Base-by-base conservation (phyloP, 805 yeast species). In the Lachancea sp. region DNA sequence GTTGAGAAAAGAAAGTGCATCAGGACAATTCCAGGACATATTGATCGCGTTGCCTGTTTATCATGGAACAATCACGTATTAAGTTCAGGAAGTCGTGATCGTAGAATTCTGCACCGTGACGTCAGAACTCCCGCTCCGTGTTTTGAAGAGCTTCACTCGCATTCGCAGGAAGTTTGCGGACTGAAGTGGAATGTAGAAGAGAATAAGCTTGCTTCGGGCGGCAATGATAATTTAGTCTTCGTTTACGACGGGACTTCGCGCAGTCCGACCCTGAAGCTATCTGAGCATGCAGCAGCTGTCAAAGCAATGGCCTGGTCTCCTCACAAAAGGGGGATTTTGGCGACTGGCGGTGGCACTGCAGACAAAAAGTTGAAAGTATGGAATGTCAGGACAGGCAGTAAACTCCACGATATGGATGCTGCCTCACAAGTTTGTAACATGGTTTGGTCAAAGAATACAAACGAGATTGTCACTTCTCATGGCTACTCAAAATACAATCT, bases 291-390 rank as follows among this genome's bases (percentile, higher is more conserved):
- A 15, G 97, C 98, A 1, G 99, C 99, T 0, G 95, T 93, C 2
- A 93, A 93, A 66, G 99, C 98, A 0, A 75, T 93, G 43, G 86
- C 95, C 1, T 93, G 99, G 99, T 85, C 95, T 1, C 98, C 99
- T 2, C 98, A 93, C 60, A 96, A 88, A 60, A 71, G 97, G 45
- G 97, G 98, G 1, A 74, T 90, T 2, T 65, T 93, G 45, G 98
- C 98, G 1, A 78, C 93, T 1, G 99, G 99, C 13, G 99, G 99
- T 16, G 99, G 99, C 31, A 89, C 98, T 0, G 90, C 95, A 1
- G 99, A 93, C 65, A 79, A 91, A 46, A 75, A 82, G 33, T 83
- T 93, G 54, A 86, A 90, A 63, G 79, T 89, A 19, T 93, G 98
- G 98, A 93, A 90, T 62, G 84, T 95, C 0, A 67, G 81, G 37